These are phyloP conservation scores for Entomortierella beljakovae DNA, from an alignment of 192 early-diverging fungal species.

Conservation along the genomic window DNA sequence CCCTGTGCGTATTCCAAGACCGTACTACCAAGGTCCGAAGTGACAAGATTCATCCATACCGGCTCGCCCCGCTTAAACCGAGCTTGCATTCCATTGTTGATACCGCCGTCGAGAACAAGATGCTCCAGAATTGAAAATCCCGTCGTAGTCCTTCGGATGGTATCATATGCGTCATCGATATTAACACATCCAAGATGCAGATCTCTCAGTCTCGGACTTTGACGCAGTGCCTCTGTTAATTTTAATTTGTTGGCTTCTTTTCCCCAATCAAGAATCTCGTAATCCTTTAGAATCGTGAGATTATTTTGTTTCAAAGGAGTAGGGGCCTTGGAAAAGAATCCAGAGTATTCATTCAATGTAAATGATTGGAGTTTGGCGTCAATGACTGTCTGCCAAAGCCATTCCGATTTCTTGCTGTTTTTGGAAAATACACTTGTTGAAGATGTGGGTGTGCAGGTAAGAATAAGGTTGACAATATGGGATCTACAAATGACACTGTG, in stretches of 20 bases:
- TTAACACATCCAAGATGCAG: conserved; percentile 5
- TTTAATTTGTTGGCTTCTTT: conserved; percentile 16
- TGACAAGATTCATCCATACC: conserved; percentile 1
- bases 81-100: neutral
- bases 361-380: conserved; percentile 15
- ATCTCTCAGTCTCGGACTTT: conserved; percentile 4
- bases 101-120: conserved; percentile 7
- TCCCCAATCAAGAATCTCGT: conserved; percentile 20
- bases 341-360: conserved; percentile 3
- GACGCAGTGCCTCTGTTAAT: conserved; percentile 13
- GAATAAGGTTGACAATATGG: conserved; percentile 8
- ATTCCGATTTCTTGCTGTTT: conserved; percentile 14
- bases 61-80: neutral
- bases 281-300: conserved; percentile 2
- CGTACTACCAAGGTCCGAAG: neutral
- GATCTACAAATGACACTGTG: conserved; percentile 12
- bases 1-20: neutral
- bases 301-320: neutral
- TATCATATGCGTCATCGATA: neutral
- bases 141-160: neutral
- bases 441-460: conserved; percentile 1
- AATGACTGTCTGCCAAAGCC: conserved; percentile 14
- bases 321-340: conserved; percentile 13
- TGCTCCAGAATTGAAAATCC: conserved; percentile 8
- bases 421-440: neutral